A percentile compares a stretch with the other conserved stretches of the same genome.
phyloP scores from a whole-genome alignment of 176 grass and related monocot species.

The Triticum urartu region DNA sequence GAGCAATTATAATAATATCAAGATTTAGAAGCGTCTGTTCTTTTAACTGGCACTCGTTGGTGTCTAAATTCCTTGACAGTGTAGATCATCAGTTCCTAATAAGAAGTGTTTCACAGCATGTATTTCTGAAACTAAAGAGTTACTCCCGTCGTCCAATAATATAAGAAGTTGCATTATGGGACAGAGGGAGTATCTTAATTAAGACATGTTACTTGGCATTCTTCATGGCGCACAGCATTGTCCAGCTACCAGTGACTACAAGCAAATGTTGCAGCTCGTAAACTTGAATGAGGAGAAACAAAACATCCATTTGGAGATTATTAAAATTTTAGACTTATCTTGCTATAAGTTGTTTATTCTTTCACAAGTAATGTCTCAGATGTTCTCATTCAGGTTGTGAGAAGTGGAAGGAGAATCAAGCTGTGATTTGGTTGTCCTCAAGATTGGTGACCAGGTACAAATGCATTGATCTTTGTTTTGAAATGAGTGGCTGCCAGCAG shows the following conservation, averaged over 20 bases:
- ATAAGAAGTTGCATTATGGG: too few relatives aligned
- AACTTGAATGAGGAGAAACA: slow-evolving; percentile 93
- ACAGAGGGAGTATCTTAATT: neutral
- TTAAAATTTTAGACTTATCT: slow-evolving; percentile 19
- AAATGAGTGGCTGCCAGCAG: too few relatives aligned
- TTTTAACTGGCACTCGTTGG: neutral
- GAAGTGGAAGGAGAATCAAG: slow-evolving; percentile 49
- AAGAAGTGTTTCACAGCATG: neutral
- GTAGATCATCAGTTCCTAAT: neutral
- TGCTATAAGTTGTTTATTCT: neutral
- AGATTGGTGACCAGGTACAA: slow-evolving; percentile 94
- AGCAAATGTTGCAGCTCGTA: slow-evolving; percentile 77
- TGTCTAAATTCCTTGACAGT: neutral
- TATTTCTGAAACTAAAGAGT: neutral
- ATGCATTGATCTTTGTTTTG: slow-evolving; percentile 12
- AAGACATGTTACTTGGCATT: neutral
- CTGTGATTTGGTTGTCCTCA: slow-evolving; percentile 80
- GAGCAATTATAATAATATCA: neutral
- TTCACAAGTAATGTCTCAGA: too few relatives aligned
- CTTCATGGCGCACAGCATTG: neutral
- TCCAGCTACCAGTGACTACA: slow-evolving; percentile 80
- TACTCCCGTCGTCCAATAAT: too few relatives aligned
- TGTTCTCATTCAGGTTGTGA: too few relatives aligned
- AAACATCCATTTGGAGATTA: slow-evolving; percentile 73
- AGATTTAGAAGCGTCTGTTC: neutral